Base-by-base conservation (phyloP, 495 filamentous ascomycete genomes). In the Penicillium simplicissimum region DNA sequence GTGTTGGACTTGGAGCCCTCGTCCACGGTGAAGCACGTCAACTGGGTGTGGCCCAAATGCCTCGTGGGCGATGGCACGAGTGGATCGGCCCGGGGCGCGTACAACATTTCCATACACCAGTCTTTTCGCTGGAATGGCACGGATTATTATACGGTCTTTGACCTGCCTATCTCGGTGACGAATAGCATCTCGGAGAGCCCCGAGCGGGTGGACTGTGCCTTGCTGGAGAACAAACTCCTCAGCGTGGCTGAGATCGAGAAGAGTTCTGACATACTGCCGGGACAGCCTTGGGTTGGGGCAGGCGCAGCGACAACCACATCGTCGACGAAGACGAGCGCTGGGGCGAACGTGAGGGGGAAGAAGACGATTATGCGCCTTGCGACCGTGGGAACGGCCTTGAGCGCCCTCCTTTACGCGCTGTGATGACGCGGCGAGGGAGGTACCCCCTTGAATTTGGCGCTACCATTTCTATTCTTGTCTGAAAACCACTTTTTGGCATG, bases 21-120 rank as follows among this genome's bases (percentile, higher is more conserved):
- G 10, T 86, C 84, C 60, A 89, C 87, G 0, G 87, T 89, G 31
- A 89, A 89, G 68, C 86, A 89, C 68, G 83, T 89, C 43, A 86
- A 85, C 64, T 89, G 86, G 85, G 69, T 76, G 10, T 89, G 86
- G 86, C 86, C 87, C 2, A 80, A 81, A 51, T 89, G 87, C 66
- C 74, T 90, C 1, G 82, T 85, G 17, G 85, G 85, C 7, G 62
- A 66, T 0, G 64, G 61, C 35, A 65, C 48, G 13, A 51, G 65
- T 38, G 52, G 51, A 7, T 74, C 67, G 11, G 74, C 69, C 2
- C 67, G 77, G 11, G 77, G 77, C 15, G 66, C 66, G 53, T 79
- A 81, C 53, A 81, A 88, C 76, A 84, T 89, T 67, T 87, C 85
- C 10, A 87, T 89, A 66, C 85, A 86, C 53, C 87, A 90, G 63